Evolutionary conservation across 768 basidiomycete species (phyloP).

Genomic region (Cubamyces sp.): DNA sequence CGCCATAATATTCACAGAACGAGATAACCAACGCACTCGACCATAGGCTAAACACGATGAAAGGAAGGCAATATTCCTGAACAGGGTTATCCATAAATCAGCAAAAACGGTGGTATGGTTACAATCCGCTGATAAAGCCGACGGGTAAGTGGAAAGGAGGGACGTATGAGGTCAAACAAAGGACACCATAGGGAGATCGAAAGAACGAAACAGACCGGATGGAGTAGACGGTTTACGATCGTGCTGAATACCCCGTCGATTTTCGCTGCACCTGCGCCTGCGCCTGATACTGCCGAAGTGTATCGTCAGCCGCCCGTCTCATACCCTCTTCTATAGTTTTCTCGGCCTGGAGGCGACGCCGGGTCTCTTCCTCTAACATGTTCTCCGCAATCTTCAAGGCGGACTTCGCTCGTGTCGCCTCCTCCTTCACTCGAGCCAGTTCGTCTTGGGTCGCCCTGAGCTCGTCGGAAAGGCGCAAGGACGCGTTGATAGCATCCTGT

Average conservation of each 20-base stretch:
- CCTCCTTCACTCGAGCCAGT: conserved; percentile 42
- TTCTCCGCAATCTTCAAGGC: conserved; percentile 58
- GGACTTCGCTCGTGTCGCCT: conserved; percentile 57
- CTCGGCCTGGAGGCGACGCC: conserved; percentile 63
- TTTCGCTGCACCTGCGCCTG: conserved; percentile 22
- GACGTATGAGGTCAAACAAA: not conserved
- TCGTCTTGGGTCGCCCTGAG: conserved; percentile 69
- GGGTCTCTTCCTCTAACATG: conserved; percentile 62
- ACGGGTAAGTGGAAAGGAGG: not conserved
- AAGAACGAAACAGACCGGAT: conserved; percentile 6
- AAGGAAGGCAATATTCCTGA: conserved; percentile 16
- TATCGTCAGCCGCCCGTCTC: conserved; percentile 56
- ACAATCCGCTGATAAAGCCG: conserved; percentile 19
- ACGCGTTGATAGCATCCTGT: conserved; percentile 67
- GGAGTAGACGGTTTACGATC: conserved; percentile 10
- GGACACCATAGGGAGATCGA: conserved; percentile 5
- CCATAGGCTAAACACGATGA: not conserved
- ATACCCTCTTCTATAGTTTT: conserved; percentile 51
- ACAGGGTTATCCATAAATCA: conserved; percentile 24
- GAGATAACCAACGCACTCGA: conserved; percentile 3
- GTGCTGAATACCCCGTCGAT: conserved; percentile 23
- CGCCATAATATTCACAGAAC: not conserved
- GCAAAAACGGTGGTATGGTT: conserved; percentile 10
- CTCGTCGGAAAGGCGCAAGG: conserved; percentile 68
- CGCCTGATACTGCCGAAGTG: conserved; percentile 38